These are phyloP conservation scores for Aspergillus glaucus DNA, from an alignment of 2,329 filamentous ascomycete species.

Conservation along the genomic window DNA sequence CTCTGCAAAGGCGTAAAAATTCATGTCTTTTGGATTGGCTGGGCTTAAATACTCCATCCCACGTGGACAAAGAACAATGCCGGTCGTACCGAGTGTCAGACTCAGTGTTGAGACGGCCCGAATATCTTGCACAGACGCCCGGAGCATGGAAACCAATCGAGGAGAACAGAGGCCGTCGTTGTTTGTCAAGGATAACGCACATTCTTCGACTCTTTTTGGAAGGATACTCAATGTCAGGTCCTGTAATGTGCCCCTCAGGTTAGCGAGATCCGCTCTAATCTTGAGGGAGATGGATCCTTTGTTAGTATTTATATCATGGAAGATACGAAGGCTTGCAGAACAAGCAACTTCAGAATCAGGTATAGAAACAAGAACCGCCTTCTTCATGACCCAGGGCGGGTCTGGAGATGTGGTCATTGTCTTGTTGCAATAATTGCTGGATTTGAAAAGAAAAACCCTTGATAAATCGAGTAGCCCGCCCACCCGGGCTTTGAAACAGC, in stretches of 20 bases:
- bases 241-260: conserved; percentile 10
- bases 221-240: conserved; percentile 12
- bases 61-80: no score
- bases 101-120: no score
- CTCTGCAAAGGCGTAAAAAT: conserved; percentile 11
- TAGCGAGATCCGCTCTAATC: conserved; percentile 13
- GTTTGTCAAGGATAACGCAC: conserved; percentile 9
- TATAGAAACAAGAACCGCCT: conserved; percentile 12
- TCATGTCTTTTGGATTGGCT: background rate
- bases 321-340: conserved; percentile 12
- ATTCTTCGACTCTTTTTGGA: conserved; percentile 10
- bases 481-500: conserved; percentile 16
- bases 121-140: no score
- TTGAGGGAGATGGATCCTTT: conserved; percentile 14
- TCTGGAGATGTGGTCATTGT: conserved; percentile 5
- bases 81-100: no score
- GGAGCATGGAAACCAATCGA: conserved; percentile 1
- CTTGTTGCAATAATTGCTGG: conserved; percentile 3
- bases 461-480: conserved; percentile 17
- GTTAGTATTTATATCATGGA: conserved; percentile 9
- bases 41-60: no score
- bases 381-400: conserved; percentile 9
- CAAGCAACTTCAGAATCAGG: conserved; percentile 8
- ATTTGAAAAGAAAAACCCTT: conserved; percentile 9
- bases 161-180: conserved; percentile 10